phyloP scores from a whole-genome alignment of 352 stramenopile genomes.

The Plasmopara viticola region DNA sequence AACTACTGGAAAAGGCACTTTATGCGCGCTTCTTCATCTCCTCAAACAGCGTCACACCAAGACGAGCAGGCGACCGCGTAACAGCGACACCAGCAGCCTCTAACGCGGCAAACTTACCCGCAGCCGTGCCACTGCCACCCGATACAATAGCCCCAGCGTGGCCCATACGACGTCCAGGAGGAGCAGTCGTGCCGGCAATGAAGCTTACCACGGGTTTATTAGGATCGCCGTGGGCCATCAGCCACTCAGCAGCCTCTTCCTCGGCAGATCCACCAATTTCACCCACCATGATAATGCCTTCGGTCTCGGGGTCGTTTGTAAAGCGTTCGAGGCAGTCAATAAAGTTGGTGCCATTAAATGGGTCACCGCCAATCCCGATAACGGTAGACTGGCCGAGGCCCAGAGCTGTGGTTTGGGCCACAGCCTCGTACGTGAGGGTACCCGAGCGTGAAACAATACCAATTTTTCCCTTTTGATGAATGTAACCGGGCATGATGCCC shows the following conservation, averaged over 20 bases:
- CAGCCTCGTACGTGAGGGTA: constrained; percentile 99
- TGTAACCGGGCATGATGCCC: constrained; percentile 99
- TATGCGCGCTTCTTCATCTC: constrained; percentile 86
- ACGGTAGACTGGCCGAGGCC: constrained; percentile 98
- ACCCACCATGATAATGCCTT: constrained; percentile 99
- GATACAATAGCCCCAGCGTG: constrained; percentile 99
- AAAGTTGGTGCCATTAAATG: constrained; percentile 99
- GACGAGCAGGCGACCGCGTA: constrained; percentile 93
- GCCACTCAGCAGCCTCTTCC: constrained; percentile 98
- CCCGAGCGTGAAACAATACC: constrained; percentile 98
- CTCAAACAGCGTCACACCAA: constrained; percentile 96
- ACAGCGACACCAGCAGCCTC: constrained; percentile 94
- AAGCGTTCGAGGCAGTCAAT: constrained; percentile 99
- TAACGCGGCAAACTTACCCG: constrained; percentile 96
- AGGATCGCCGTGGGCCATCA: constrained; percentile 94
- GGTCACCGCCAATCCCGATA: constrained; percentile 99
- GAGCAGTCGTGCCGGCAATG: constrained; percentile 98
- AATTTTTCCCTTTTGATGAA: constrained; percentile 97
- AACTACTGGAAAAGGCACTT: constrained; percentile 12
- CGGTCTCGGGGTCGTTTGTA: constrained; percentile 98
- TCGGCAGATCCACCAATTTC: constrained; percentile 98
- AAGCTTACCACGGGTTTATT: constrained; percentile 99
- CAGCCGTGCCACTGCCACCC: constrained; percentile 96
- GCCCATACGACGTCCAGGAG: constrained; percentile 97
- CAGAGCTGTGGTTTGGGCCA: constrained; percentile 95